phyloP scores from a whole-genome alignment of 2,329 filamentous ascomycete genomes.

The Colletotrichum cereale region DNA sequence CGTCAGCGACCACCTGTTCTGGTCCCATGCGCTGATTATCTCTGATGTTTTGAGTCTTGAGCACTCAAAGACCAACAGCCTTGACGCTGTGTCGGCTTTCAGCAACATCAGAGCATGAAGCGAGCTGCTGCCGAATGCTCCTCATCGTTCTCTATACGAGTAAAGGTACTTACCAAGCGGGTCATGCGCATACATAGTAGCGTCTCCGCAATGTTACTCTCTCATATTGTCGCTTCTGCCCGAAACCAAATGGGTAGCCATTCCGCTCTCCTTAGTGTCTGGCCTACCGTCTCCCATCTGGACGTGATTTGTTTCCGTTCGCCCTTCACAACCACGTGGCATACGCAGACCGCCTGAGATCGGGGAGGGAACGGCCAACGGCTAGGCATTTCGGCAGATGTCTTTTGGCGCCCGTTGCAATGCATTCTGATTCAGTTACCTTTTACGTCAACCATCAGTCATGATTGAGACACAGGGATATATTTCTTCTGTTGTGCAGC shows the following conservation, averaged over 20 bases:
- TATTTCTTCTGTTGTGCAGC: neutral
- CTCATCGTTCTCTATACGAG: neutral
- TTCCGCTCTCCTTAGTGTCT: neutral
- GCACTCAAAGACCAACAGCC: neutral
- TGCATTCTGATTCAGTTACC: neutral
- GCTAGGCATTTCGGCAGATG: neutral
- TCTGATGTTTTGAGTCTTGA: slow-evolving; percentile 6
- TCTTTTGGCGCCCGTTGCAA: neutral
- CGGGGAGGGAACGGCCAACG: neutral
- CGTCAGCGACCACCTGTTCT: neutral
- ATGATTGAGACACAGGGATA: neutral
- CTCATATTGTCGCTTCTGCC: neutral
- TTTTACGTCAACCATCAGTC: neutral
- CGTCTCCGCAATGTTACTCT: neutral
- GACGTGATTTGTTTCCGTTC: slow-evolving; percentile 22
- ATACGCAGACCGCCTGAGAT: neutral
- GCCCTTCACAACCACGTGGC: slow-evolving; percentile 34
- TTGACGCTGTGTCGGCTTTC: neutral
- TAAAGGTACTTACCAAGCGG: neutral
- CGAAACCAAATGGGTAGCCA: neutral
- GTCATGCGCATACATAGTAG: neutral
- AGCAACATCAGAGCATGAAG: neutral
- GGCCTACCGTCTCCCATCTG: slow-evolving; percentile 4
- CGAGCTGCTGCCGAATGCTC: neutral
- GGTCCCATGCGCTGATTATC: neutral